Base-by-base conservation (phyloP, 805 yeast species). In the Saccharomycopsis fibuligera region DNA sequence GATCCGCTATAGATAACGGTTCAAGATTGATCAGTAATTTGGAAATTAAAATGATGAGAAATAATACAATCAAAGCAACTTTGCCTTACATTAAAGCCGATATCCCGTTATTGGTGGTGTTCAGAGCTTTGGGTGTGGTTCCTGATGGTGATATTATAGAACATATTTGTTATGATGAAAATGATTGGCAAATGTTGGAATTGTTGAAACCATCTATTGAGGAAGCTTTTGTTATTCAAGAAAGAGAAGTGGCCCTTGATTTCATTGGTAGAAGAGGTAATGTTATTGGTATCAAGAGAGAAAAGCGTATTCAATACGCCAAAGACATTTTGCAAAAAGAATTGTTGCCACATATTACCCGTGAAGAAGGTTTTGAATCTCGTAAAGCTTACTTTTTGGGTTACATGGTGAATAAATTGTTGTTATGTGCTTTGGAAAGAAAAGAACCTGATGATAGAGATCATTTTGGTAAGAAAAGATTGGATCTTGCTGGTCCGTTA, bases 171-270 rank as follows among this genome's bases (percentile, higher is more conserved):
- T 93, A 91, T 67, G 99, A 93, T 67, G 89, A 88, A 53, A 86
- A 83, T 57, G 99, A 93, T 72, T 91, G 98, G 97, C 99, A 93
- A 69, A 93, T 93, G 99, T 77, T 93, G 67, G 99, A 93, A 69
- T 88, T 93, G 93, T 75, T 93, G 62, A 95, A 93, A 67, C 99
- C 99, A 5, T 93, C 98, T 78, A 95, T 93, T 54, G 99, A 93
- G 67, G 99, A 95, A 71, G 99, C 97, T 47, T 95, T 93, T 68
- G 93, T 93, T 47, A 90, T 93, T 57, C 99, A 93, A 71, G 97
- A 95, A 63, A 83, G 96, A 62, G 98, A 93, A 70, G 96, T 95
- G 45, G 99, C 99, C 1, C 78, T 93, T 55, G 99, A 93, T 72
- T 93, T 83, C 68, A 93, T 93, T 62, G 99, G 99, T 58, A 86